These are phyloP conservation scores for Tympanopsis confertula DNA, from an alignment of 2,329 filamentous ascomycete genomes.

Conservation along the genomic window DNA sequence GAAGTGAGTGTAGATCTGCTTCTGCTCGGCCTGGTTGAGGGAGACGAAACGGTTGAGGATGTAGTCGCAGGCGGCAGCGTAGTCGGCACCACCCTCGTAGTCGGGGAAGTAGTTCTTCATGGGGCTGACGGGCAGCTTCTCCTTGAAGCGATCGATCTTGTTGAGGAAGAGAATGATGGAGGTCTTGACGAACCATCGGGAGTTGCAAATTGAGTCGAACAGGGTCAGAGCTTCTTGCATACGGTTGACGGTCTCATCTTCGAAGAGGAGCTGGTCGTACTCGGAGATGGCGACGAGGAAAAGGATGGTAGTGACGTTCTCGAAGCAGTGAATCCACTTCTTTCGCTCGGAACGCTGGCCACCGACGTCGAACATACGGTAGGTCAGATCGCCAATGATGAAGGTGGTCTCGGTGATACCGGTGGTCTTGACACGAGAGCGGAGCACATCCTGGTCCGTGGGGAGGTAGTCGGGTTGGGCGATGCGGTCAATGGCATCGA, in stretches of 20 bases:
- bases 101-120: conserved; percentile 84
- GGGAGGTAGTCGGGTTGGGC: conserved; percentile 85
- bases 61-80: conserved; percentile 92
- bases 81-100: conserved; percentile 91
- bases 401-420: conserved; percentile 96
- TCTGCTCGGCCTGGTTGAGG: conserved; percentile 96
- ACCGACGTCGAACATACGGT: conserved; percentile 95
- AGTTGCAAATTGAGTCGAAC: conserved; percentile 81
- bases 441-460: conserved; percentile 87
- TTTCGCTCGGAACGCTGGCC: conserved; percentile 91
- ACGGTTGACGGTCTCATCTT: conserved; percentile 91
- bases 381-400: conserved; percentile 86
- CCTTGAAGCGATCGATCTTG: conserved; percentile 83
- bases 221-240: conserved; percentile 83
- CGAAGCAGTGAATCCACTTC: conserved; percentile 99
- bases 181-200: conserved; percentile 81
- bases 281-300: conserved; percentile 95
- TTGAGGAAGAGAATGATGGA: conserved; percentile 82
- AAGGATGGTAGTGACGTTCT: conserved; percentile 92
- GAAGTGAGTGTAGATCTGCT: conserved; percentile 99
- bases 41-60: conserved; percentile 97
- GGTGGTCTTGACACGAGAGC: conserved; percentile 93
- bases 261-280: conserved; percentile 90
- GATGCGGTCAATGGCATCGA: conserved; percentile 87
- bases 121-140: conserved; percentile 71